A percentile compares a stretch with the other conserved stretches of the same genome.
Evolutionary conservation across 2,329 filamentous ascomycete species (phyloP).

Genomic region (Claviceps sorghi): DNA sequence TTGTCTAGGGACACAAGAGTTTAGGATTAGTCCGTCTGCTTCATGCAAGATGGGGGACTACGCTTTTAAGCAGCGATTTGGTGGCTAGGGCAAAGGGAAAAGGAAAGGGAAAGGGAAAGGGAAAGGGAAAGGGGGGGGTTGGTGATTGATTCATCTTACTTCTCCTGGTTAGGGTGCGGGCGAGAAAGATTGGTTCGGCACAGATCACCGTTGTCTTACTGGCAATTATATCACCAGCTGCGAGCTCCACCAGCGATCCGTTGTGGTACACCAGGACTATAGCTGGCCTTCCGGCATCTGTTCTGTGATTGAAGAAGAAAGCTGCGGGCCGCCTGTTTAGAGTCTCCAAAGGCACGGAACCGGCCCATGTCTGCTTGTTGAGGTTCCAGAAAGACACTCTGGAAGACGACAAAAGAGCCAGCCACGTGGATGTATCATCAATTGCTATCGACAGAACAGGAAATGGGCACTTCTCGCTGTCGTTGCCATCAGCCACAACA

Average conservation of each 20-base stretch:
- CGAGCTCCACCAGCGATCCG: conserved; percentile 45
- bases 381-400: conserved; percentile 49
- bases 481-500: conserved; percentile 25
- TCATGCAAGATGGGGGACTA: neutral
- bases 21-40: neutral
- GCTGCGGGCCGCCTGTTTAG: conserved; percentile 41
- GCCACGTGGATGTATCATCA: conserved; percentile 47
- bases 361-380: conserved; percentile 38
- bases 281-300: conserved; percentile 23
- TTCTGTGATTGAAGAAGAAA: conserved; percentile 45
- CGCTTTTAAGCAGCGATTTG: no score
- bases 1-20: neutral
- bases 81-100: no score
- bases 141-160: conserved; percentile 15
- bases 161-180: conserved; percentile 30
- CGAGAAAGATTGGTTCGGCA: conserved; percentile 36
- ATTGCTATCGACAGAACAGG: conserved; percentile 50
- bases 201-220: conserved; percentile 31
- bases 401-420: conserved; percentile 47
- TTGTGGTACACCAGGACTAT: conserved; percentile 50
- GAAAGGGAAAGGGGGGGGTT: neutral
- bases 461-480: conserved; percentile 32
- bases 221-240: conserved; percentile 25
- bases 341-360: conserved; percentile 35
- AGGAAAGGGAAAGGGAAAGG: neutral